Percentiles rank a stretch among this genome's conserved stretches.
Conservation (phyloP, 768 basidiomycete genomes). For the Boletellus sp. region DNA sequence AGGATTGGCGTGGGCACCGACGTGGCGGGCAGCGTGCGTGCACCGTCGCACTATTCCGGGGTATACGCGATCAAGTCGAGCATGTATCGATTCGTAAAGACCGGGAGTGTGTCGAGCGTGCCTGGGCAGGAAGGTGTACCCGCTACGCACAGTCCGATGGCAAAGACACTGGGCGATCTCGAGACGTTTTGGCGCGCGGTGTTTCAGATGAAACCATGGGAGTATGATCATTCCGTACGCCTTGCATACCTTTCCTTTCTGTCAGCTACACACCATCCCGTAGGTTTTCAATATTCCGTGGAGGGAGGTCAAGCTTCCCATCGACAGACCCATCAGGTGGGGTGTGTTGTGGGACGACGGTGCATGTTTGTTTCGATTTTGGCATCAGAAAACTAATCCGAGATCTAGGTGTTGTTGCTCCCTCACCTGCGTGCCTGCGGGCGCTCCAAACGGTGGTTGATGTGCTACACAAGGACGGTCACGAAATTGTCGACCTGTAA, state of each 20-base stretch:
- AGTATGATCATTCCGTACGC: slow-evolving; percentile 52
- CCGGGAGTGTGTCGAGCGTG: slow-evolving; percentile 45
- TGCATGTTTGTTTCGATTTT: slow-evolving; percentile 13
- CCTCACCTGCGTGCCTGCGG: slow-evolving; percentile 59
- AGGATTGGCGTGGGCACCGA: slow-evolving; percentile 66
- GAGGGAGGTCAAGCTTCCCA: slow-evolving; percentile 37
- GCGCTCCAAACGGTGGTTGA: slow-evolving; percentile 47
- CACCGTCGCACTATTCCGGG: slow-evolving; percentile 65
- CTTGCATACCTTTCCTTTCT: background rate
- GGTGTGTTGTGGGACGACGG: slow-evolving; percentile 65
- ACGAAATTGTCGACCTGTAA: slow-evolving; percentile 54
- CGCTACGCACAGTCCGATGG: slow-evolving; percentile 56
- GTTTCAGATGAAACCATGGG: slow-evolving; percentile 59
- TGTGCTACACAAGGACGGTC: slow-evolving; percentile 42
- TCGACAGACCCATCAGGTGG: slow-evolving; percentile 54
- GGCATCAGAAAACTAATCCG: background rate
- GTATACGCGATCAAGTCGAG: slow-evolving; percentile 59
- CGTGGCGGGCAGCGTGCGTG: slow-evolving; percentile 65
- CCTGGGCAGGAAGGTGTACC: slow-evolving; percentile 57
- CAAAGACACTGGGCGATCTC: slow-evolving; percentile 57
- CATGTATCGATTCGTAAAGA: slow-evolving; percentile 51
- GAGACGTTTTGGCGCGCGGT: slow-evolving; percentile 64
- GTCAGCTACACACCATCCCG: background rate
- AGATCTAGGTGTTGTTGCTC: slow-evolving; percentile 48
- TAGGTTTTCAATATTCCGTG: slow-evolving; percentile 37